Conservation (phyloP, 805 yeast genomes). For the Metschnikowia similis region DNA sequence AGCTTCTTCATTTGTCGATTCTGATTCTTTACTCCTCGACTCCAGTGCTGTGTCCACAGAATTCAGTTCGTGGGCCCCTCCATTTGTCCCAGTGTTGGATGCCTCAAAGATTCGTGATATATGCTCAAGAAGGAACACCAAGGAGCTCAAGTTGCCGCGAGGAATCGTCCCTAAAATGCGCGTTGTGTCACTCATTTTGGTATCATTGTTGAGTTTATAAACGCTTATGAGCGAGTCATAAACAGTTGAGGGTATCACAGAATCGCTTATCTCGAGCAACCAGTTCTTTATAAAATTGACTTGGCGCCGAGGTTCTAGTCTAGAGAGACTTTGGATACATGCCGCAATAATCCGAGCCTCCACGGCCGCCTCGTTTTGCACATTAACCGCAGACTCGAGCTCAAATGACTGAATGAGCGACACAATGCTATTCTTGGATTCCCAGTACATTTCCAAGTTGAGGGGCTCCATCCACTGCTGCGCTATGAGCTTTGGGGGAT, state of each 20-base stretch:
- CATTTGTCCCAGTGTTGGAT: background rate
- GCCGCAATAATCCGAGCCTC: background rate
- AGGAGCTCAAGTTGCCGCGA: conserved; percentile 36
- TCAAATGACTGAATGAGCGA: conserved; percentile 18
- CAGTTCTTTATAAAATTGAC: conserved; percentile 36
- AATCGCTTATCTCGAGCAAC: conserved; percentile 39
- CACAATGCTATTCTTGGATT: conserved; percentile 27
- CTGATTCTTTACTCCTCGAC: too few species aligned
- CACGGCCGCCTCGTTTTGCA: conserved; percentile 19
- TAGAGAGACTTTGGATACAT: conserved; percentile 10
- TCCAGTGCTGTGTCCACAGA: too few species aligned
- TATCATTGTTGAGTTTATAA: conserved; percentile 12
- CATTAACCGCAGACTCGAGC: background rate
- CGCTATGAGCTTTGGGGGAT: background rate
- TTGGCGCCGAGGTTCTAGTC: conserved; percentile 9
- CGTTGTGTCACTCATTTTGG: conserved; percentile 16
- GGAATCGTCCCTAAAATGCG: conserved; percentile 32
- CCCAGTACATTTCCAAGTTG: conserved; percentile 32
- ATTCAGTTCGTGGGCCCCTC: too few species aligned
- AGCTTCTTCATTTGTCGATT: too few species aligned
- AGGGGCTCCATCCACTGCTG: conserved; percentile 29
- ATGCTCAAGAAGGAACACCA: conserved; percentile 34
- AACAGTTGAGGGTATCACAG: conserved; percentile 39
- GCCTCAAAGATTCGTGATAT: conserved; percentile 20
- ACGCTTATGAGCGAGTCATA: conserved; percentile 28